Percentiles rank a stretch among this genome's conserved stretches.
Conservation (phyloP, 805 yeast genomes). For the Nakazawaea wickerhamii region DNA sequence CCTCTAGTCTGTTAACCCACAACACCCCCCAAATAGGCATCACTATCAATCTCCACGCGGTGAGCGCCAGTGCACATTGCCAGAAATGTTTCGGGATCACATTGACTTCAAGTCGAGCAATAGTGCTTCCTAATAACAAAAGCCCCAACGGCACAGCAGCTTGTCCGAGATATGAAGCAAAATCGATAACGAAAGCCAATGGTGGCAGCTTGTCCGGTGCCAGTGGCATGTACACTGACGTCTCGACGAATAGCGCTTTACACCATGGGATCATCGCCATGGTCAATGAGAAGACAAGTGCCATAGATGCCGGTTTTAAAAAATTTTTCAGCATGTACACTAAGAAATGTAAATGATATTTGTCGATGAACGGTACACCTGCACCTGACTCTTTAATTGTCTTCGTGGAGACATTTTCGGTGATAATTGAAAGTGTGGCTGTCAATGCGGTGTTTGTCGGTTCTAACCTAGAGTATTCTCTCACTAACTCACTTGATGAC, state of each 20-base stretch:
- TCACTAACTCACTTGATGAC: constrained; percentile 15
- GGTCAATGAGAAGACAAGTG: constrained; percentile 39
- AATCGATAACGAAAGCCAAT: constrained; percentile 46
- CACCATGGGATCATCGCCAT: constrained; percentile 53
- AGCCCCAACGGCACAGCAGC: constrained; percentile 56
- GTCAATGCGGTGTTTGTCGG: constrained; percentile 27
- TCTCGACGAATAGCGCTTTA: constrained; percentile 38
- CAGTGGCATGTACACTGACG: constrained; percentile 23
- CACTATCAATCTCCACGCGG: constrained; percentile 35
- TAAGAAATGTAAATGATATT: constrained; percentile 23
- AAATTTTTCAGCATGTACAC: constrained; percentile 38
- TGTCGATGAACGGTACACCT: constrained; percentile 21
- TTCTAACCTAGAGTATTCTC: constrained; percentile 30
- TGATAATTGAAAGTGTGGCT: constrained; percentile 23
- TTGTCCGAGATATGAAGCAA: constrained; percentile 40
- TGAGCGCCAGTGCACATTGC: constrained; percentile 45
- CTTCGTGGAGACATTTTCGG: constrained; percentile 26
- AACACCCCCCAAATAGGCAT: constrained; percentile 52
- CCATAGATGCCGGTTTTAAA: constrained; percentile 41
- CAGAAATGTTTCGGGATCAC: constrained; percentile 48
- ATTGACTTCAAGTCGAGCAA: constrained; percentile 43
- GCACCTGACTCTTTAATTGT: constrained; percentile 22
- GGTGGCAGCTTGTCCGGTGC: constrained; percentile 52
- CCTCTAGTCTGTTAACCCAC: constrained; percentile 37
- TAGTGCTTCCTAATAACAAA: constrained; percentile 46